phyloP scores from a whole-genome alignment of 257 asterid species.

The Gardenia jasminoides region DNA sequence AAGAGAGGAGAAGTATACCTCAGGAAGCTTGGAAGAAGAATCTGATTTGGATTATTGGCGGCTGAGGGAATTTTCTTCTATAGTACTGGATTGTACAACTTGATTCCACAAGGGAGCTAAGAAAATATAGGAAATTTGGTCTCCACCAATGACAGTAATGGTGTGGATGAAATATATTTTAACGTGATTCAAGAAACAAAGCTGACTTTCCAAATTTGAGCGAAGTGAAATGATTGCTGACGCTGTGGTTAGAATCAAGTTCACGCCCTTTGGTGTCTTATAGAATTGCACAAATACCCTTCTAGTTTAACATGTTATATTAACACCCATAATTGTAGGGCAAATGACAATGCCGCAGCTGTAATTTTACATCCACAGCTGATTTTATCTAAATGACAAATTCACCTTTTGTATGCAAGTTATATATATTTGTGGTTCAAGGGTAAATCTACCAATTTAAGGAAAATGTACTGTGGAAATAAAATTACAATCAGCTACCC shows the following conservation, averaged over 20 bases:
- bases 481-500: no score
- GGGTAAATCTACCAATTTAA: no score
- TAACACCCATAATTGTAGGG: neutral
- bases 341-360: no score
- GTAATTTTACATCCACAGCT: no score
- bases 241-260: neutral
- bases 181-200: neutral
- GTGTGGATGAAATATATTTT: neutral
- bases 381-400: no score
- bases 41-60: constrained; percentile 39
- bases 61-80: constrained; percentile 14
- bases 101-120: neutral
- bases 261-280: neutral
- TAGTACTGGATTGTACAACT: neutral
- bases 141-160: neutral
- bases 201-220: constrained; percentile 9
- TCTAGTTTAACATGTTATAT: neutral
- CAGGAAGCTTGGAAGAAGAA: constrained; percentile 17
- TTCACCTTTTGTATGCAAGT: no score
- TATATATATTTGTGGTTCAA: no score
- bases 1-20: constrained; percentile 31
- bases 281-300: neutral
- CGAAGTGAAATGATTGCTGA: constrained; percentile 16
- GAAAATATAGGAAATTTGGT: neutral
- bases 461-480: no score